Percentiles rank a stretch among this genome's conserved stretches.
phyloP scores from a whole-genome alignment of 2,329 filamentous ascomycete genomes.

The Aaosphaeria pasadenensis region DNA sequence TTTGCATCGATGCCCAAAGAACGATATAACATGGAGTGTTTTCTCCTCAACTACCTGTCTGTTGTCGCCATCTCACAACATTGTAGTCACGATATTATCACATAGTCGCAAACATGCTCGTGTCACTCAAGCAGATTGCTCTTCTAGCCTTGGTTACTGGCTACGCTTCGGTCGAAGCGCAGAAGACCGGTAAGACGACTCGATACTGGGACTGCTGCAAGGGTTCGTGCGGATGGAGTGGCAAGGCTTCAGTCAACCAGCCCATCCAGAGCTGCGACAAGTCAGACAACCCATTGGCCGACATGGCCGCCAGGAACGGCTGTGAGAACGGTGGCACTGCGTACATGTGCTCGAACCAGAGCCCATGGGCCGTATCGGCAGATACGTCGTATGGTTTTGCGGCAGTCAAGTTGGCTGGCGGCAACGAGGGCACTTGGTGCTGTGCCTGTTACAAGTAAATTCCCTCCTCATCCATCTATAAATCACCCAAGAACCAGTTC shows the following conservation, averaged over 20 bases:
- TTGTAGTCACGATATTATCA: background rate
- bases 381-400: conserved; percentile 63
- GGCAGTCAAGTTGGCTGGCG: conserved; percentile 54
- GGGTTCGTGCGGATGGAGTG: conserved; percentile 60
- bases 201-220: conserved; percentile 64
- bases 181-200: conserved; percentile 29
- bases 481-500: background rate
- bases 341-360: conserved; percentile 59
- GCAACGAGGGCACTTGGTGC: conserved; percentile 60
- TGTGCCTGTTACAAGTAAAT: conserved; percentile 60
- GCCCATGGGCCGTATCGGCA: conserved; percentile 59
- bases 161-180: conserved; percentile 22
- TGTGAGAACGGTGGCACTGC: conserved; percentile 57
- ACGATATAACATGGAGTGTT: conserved; percentile 1
- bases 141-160: conserved; percentile 24
- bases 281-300: conserved; percentile 53
- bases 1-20: conserved; percentile 1
- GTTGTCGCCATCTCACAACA: background rate
- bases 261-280: conserved; percentile 57
- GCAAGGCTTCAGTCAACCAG: conserved; percentile 53
- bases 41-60: background rate
- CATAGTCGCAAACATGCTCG: conserved; percentile 15
- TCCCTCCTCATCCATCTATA: background rate
- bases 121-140: conserved; percentile 26
- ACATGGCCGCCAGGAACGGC: conserved; percentile 49